phyloP scores from a whole-genome alignment of 345 rosid species.

The Citrus reticulata region DNA sequence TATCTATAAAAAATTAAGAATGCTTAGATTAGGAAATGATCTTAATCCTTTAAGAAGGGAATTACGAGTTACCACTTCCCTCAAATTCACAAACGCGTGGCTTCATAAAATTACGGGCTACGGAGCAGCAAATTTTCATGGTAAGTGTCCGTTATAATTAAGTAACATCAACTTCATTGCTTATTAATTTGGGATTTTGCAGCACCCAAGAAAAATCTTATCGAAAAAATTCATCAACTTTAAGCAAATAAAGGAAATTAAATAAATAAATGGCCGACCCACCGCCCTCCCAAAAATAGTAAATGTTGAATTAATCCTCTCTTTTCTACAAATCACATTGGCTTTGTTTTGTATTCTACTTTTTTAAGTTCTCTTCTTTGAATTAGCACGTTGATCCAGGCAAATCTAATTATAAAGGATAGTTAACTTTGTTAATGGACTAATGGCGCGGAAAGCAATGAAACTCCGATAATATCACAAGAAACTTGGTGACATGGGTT shows the following conservation, averaged over 20 bases:
- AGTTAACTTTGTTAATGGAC: not conserved
- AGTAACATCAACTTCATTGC: not conserved
- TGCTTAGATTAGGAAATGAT: fast-evolving
- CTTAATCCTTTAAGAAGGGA: too few species aligned
- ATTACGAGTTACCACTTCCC: too few species aligned
- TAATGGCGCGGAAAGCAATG: not conserved
- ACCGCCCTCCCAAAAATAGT: not conserved
- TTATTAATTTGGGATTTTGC: not conserved
- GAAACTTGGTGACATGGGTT: not conserved
- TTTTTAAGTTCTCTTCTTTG: not conserved
- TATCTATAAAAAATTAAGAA: too few species aligned
- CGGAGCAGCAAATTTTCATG: too few species aligned
- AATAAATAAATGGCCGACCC: not conserved
- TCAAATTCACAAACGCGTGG: too few species aligned
- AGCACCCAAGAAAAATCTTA: not conserved
- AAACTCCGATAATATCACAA: not conserved
- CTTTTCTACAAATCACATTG: not conserved
- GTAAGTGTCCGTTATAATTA: not conserved
- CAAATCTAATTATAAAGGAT: not conserved
- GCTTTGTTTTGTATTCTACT: not conserved
- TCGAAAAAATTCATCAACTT: not conserved
- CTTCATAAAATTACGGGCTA: too few species aligned
- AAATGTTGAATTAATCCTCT: too few species aligned
- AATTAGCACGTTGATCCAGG: not conserved
- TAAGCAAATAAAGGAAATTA: not conserved